Percentiles rank a stretch among this genome's conserved stretches.
Conservation (phyloP, 148 eudicot species). For the Talinum fruticosum region DNA sequence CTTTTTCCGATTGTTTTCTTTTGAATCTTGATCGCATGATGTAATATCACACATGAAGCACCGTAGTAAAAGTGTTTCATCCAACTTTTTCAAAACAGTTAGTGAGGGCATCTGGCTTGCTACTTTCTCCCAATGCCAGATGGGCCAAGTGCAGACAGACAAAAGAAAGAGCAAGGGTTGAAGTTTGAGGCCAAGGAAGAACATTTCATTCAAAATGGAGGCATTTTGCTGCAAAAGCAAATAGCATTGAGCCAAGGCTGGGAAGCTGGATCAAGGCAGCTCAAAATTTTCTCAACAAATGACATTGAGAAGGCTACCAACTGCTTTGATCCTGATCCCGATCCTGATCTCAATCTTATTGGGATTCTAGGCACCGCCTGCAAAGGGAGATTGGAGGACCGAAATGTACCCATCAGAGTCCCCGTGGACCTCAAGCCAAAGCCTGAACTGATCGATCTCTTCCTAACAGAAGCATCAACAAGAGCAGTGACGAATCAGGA, state of each 20-base stretch:
- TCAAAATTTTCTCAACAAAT: constrained; percentile 16
- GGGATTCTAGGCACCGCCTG: neutral
- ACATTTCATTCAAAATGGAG: constrained; percentile 30
- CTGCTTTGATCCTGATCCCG: constrained; percentile 17
- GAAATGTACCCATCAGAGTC: neutral
- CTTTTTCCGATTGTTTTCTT: no score
- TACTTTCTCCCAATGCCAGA: neutral
- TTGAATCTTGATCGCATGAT: no score
- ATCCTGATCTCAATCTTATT: constrained; percentile 15
- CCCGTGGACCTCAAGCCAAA: neutral
- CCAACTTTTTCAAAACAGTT: neutral
- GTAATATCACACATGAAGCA: no score
- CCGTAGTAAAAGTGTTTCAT: neutral
- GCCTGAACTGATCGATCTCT: neutral
- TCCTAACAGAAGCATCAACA: neutral
- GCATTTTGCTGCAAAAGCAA: constrained; percentile 24
- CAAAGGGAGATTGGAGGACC: neutral
- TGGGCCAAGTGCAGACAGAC: neutral
- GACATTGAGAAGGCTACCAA: constrained; percentile 26
- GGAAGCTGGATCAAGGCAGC: neutral
- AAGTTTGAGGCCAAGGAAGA: constrained; percentile 15
- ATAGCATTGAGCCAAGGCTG: constrained; percentile 23
- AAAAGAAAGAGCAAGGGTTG: neutral
- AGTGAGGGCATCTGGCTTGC: no score
- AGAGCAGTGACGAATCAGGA: neutral